phyloP scores from a whole-genome alignment of 768 basidiomycete genomes.

The Hericium erinaceus region DNA sequence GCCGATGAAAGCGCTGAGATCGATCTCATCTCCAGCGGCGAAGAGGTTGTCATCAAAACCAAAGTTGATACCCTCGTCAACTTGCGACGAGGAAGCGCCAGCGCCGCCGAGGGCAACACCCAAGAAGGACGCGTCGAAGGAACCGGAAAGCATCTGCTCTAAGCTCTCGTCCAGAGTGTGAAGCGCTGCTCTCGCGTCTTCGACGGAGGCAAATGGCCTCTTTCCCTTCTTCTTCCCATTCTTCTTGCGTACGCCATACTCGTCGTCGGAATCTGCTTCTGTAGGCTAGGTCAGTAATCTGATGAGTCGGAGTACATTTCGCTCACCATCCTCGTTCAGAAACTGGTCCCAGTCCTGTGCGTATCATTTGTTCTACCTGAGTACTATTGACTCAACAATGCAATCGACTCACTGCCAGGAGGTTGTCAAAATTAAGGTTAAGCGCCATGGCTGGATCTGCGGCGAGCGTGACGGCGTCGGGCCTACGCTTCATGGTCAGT shows the following conservation, averaged over 20 bases:
- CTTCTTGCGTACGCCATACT: constrained; percentile 31
- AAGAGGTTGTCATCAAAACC: constrained; percentile 46
- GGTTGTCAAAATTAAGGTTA: constrained; percentile 18
- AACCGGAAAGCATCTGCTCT: constrained; percentile 54
- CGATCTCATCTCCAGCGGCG: constrained; percentile 42
- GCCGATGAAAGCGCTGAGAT: constrained; percentile 44
- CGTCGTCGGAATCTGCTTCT: constrained; percentile 34
- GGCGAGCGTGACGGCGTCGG: constrained; percentile 25
- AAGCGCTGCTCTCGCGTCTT: constrained; percentile 38
- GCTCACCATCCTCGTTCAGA: constrained; percentile 7
- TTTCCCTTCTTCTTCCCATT: constrained; percentile 22
- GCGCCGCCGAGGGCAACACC: constrained; percentile 24
- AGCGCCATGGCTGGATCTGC: constrained; percentile 16
- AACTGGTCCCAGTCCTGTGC: constrained; percentile 10
- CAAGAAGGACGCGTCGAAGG: constrained; percentile 54
- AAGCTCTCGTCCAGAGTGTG: constrained; percentile 69
- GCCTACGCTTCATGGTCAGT: constrained; percentile 10
- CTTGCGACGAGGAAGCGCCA: constrained; percentile 48
- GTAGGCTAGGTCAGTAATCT: constrained; percentile 1
- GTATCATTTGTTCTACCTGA: not conserved
- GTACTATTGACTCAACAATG: no score
- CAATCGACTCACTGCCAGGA: constrained; percentile 7
- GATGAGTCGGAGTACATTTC: not conserved
- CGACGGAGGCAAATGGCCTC: constrained; percentile 26
- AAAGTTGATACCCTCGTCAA: constrained; percentile 33